Percentiles rank a stretch among this genome's conserved stretches.
Evolutionary conservation across 805 yeast species (phyloP).

Genomic region (Schwanniomyces polymorphus): DNA sequence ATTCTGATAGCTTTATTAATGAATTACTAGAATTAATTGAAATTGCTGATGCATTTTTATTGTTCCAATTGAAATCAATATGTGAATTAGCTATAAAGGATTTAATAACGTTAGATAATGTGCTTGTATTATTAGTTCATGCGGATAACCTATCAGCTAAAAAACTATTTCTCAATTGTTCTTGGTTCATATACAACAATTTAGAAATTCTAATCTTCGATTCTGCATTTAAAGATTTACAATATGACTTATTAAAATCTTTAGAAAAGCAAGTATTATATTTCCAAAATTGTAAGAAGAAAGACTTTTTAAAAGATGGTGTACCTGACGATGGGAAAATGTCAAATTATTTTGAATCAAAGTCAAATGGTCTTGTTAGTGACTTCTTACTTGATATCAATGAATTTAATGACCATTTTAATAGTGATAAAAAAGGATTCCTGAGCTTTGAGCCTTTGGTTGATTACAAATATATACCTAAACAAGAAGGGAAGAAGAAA

Average conservation of each 20-base stretch:
- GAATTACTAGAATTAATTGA: slow-evolving; percentile 58
- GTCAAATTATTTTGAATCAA: slow-evolving; percentile 18
- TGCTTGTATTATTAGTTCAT: slow-evolving; percentile 52
- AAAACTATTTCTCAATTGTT: slow-evolving; percentile 58
- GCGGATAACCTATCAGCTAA: slow-evolving; percentile 52
- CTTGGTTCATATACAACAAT: slow-evolving; percentile 69
- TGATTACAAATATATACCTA: slow-evolving; percentile 25
- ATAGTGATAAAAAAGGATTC: slow-evolving; percentile 34
- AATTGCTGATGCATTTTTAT: slow-evolving; percentile 60
- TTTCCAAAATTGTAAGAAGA: slow-evolving; percentile 26
- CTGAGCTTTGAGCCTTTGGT: slow-evolving; percentile 34
- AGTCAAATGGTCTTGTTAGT: slow-evolving; percentile 15
- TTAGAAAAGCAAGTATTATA: slow-evolving; percentile 27
- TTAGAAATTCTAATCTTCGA: slow-evolving; percentile 61
- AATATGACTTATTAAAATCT: slow-evolving; percentile 20
- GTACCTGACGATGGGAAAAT: slow-evolving; percentile 9
- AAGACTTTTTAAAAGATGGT: slow-evolving; percentile 20
- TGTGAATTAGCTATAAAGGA: slow-evolving; percentile 63
- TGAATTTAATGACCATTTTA: slow-evolving; percentile 28
- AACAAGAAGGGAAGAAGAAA: slow-evolving; percentile 14
- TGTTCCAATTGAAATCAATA: slow-evolving; percentile 57
- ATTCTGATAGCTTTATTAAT: slow-evolving; percentile 49
- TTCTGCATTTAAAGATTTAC: slow-evolving; percentile 24
- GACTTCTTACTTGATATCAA: slow-evolving; percentile 19
- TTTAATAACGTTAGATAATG: slow-evolving; percentile 59